Conservation (phyloP, 345 rosid genomes). For the Linum lewisii region DNA sequence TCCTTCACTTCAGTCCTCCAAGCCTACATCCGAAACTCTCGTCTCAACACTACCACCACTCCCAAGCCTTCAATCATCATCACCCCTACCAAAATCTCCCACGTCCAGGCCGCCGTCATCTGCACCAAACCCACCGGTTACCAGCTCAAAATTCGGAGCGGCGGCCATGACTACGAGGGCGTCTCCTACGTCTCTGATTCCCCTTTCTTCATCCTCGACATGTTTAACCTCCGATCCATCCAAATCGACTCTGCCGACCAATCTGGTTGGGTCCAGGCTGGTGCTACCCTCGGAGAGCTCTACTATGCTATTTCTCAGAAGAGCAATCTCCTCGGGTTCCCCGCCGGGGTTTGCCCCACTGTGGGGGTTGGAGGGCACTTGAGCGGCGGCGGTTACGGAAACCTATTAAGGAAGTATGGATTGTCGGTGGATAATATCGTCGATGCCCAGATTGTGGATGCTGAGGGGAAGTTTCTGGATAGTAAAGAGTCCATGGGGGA, state of each 20-base stretch:
- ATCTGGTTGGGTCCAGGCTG: constrained; percentile 47
- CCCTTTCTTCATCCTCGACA: constrained; percentile 49
- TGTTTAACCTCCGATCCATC: constrained; percentile 36
- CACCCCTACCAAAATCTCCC: constrained; percentile 38
- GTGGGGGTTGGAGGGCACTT: constrained; percentile 65
- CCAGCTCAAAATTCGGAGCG: constrained; percentile 43
- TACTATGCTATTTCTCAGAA: constrained; percentile 35
- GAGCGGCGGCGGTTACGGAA: constrained; percentile 59
- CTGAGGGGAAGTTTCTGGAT: constrained; percentile 30
- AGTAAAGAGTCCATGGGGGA: constrained; percentile 40
- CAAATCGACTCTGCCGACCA: constrained; percentile 16
- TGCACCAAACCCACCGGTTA: constrained; percentile 39
- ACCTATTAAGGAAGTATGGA: constrained; percentile 43
- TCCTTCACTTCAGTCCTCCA: constrained; percentile 36
- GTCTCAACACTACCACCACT: constrained; percentile 38
- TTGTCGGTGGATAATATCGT: constrained; percentile 35
- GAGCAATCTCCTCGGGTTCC: constrained; percentile 36
- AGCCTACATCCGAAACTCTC: constrained; percentile 49
- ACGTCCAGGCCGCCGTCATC: constrained; percentile 44
- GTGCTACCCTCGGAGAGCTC: constrained; percentile 47
- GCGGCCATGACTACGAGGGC: constrained; percentile 56
- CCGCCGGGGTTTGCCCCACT: constrained; percentile 56
- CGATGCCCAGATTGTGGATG: constrained; percentile 58
- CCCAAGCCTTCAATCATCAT: constrained; percentile 40
- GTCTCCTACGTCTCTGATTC: constrained; percentile 38